Evolutionary conservation across 2,329 filamentous ascomycete species (phyloP).

Genomic region (Penicillium italicum): DNA sequence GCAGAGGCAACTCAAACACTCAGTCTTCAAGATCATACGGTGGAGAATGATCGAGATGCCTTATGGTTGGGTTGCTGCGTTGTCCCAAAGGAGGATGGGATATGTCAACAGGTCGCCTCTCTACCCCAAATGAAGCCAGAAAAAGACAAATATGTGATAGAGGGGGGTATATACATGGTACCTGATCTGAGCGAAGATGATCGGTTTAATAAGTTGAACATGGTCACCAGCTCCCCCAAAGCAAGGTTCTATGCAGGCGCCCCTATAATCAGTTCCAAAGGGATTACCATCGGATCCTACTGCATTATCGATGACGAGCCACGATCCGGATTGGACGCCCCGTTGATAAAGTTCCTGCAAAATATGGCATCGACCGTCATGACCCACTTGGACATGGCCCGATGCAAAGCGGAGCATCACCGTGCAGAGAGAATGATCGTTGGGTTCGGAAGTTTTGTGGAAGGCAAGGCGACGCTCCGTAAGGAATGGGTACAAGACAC

Average conservation of each 20-base stretch:
- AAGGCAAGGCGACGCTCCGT: constrained; percentile 39
- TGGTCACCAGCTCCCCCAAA: constrained; percentile 26
- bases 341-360: constrained; percentile 53
- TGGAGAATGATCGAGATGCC: constrained; percentile 16
- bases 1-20: constrained; percentile 46
- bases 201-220: constrained; percentile 26
- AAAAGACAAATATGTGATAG: background rate
- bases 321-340: constrained; percentile 24
- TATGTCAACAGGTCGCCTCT: constrained; percentile 23
- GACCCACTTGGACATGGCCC: constrained; percentile 56
- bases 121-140: background rate
- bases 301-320: constrained; percentile 54
- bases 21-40: background rate
- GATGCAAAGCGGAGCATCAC: constrained; percentile 4
- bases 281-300: constrained; percentile 55
- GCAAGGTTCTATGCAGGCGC: constrained; percentile 53
- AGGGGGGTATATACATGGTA: constrained; percentile 21
- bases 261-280: constrained; percentile 54
- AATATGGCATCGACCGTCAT: constrained; percentile 56
- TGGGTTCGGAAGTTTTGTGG: constrained; percentile 48
- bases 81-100: constrained; percentile 20
- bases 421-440: constrained; percentile 8
- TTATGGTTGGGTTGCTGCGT: constrained; percentile 30
- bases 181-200: constrained; percentile 32
- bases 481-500: constrained; percentile 22